Conservation (phyloP, 306 rosid species). For the Quercus parvula region DNA sequence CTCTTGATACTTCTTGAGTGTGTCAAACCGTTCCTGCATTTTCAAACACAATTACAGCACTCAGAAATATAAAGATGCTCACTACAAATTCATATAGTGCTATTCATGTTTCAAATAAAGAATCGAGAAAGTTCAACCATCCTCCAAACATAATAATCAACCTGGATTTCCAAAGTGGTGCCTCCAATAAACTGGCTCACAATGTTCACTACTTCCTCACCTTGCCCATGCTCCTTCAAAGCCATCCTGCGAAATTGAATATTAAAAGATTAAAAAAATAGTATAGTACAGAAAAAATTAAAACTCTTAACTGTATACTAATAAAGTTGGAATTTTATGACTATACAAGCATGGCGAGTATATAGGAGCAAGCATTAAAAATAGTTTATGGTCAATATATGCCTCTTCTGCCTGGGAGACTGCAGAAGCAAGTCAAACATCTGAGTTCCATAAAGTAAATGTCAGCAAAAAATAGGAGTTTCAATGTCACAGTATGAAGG, state of each 20-base stretch:
- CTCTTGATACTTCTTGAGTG: slow-evolving; percentile 44
- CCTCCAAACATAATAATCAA: slow-evolving; percentile 24
- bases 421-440: not conserved
- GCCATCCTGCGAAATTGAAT: slow-evolving; percentile 63
- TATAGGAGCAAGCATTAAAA: not conserved
- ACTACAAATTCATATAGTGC: slow-evolving; percentile 2
- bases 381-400: not conserved
- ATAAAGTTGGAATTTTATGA: not conserved
- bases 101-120: slow-evolving; percentile 1
- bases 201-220: slow-evolving; percentile 59
- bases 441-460: not conserved
- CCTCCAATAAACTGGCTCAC: slow-evolving; percentile 79
- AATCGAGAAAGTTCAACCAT: slow-evolving; percentile 14
- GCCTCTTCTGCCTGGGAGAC: not conserved
- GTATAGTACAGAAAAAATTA: not conserved
- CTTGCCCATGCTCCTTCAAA: slow-evolving; percentile 74
- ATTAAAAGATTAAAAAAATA: slow-evolving; percentile 11
- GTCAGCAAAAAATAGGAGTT: not conserved
- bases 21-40: slow-evolving; percentile 70
- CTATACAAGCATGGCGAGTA: not conserved
- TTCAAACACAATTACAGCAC: slow-evolving; percentile 17
- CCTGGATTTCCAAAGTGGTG: slow-evolving; percentile 70
- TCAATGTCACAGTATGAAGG: not conserved
- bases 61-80: slow-evolving; percentile 19
- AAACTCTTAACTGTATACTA: not conserved